Percentiles rank a stretch among this genome's conserved stretches.
Conservation (phyloP, 1,284 basidiomycete species). For the Meripilus lineatus region DNA sequence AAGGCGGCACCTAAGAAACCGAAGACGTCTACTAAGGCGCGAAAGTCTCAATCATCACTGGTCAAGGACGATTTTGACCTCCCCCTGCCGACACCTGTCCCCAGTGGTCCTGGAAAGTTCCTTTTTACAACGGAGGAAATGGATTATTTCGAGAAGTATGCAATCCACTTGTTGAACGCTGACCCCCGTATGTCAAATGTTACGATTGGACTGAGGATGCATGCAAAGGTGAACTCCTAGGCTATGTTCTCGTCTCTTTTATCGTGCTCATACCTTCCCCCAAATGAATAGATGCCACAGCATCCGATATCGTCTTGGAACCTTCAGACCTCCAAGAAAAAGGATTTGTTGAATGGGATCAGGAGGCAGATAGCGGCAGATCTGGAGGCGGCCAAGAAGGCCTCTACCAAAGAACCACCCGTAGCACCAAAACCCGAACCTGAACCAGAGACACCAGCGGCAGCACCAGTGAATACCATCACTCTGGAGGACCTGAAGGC, state of each 20-base stretch:
- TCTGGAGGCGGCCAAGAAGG: background rate
- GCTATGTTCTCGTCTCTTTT: too few relatives aligned
- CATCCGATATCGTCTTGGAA: constrained; percentile 39
- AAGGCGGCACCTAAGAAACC: background rate
- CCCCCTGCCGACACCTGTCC: constrained; percentile 41
- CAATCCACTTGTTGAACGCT: constrained; percentile 29
- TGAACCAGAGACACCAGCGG: background rate
- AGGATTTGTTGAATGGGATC: constrained; percentile 20
- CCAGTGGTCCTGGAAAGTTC: constrained; percentile 28
- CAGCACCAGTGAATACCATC: background rate
- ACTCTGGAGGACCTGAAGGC: constrained; percentile 1
- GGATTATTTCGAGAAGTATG: constrained; percentile 35
- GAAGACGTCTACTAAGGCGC: constrained; percentile 6
- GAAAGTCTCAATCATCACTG: background rate
- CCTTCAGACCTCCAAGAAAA: constrained; percentile 1
- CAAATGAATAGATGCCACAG: too few relatives aligned
- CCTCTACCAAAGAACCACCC: background rate
- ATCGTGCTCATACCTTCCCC: too few relatives aligned
- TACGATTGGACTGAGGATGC: constrained; percentile 28
- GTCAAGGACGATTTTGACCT: background rate
- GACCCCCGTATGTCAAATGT: constrained; percentile 32
- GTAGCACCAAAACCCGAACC: too few relatives aligned
- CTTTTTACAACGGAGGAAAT: constrained; percentile 42
- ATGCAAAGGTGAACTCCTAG: constrained; percentile 34
- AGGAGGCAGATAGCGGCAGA: constrained; percentile 31